Conservation (phyloP, 1,284 basidiomycete genomes). For the Ganoderma resinaceum region DNA sequence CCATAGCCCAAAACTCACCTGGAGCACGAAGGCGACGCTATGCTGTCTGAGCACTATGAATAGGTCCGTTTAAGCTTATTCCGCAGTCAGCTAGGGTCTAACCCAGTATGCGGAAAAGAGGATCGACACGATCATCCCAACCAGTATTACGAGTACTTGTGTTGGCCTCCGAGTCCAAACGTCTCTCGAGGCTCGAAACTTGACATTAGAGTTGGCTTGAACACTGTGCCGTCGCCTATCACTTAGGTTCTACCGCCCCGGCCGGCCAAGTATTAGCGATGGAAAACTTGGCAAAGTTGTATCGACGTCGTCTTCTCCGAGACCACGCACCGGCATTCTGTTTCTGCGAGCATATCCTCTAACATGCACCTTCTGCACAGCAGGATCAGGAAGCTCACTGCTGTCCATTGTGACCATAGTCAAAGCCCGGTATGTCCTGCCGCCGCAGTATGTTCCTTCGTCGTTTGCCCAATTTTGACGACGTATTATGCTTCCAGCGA, state of each 20-base stretch:
- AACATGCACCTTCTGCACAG: not conserved
- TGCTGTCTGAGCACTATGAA: not conserved
- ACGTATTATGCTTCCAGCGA: not conserved
- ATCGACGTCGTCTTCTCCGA: not conserved
- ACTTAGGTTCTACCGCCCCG: not conserved
- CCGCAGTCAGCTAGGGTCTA: not conserved
- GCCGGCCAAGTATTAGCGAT: not conserved
- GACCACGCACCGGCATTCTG: not conserved
- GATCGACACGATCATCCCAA: not conserved
- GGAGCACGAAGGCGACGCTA: not conserved
- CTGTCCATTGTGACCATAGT: not conserved
- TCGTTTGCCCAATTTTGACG: not conserved
- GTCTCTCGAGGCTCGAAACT: not conserved
- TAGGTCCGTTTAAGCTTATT: not conserved
- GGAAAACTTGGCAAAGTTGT: not conserved
- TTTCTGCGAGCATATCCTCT: not conserved
- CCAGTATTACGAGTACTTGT: not conserved
- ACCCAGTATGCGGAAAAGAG: not conserved
- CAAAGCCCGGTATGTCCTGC: not conserved
- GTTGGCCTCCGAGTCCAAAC: not conserved
- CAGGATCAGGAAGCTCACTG: not conserved
- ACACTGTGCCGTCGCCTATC: not conserved
- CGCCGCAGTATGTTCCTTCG: conserved; percentile 5
- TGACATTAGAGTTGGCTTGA: not conserved
- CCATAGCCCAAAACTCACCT: not conserved